Conservation (phyloP, 108 stramenopile genomes). For the Aurantiochytrium sp. region DNA sequence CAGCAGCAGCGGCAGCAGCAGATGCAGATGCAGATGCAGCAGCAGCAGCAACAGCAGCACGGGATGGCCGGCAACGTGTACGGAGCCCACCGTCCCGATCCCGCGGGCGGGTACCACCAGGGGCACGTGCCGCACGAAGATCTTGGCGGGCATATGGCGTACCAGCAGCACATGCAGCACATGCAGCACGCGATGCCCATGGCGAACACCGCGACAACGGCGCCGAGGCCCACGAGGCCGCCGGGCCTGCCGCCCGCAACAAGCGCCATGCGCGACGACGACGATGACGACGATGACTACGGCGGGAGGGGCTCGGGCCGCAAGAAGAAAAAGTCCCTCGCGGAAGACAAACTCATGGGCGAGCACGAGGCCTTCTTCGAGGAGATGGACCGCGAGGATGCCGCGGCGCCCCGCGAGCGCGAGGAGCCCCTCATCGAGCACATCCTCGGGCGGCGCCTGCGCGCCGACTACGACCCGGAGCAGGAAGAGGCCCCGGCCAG, state of each 20-base stretch:
- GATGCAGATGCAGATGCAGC: not conserved
- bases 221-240: not conserved
- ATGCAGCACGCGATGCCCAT: not conserved
- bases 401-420: not conserved
- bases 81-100: too few relatives aligned
- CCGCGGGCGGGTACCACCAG: too few relatives aligned
- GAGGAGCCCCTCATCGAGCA: not conserved
- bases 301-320: not conserved
- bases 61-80: too few relatives aligned
- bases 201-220: not conserved
- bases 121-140: too few relatives aligned
- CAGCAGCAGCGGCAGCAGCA: not conserved
- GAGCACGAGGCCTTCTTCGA: not conserved
- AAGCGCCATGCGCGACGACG: not conserved
- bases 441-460: not conserved
- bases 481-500: not conserved
- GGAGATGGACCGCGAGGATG: not conserved
- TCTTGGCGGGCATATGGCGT: not conserved
- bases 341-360: not conserved
- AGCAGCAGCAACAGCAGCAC: constrained; percentile 5
- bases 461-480: not conserved
- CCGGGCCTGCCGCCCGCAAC: not conserved
- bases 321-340: not conserved
- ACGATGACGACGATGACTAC: not conserved
- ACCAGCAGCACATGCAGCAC: not conserved